Conservation (phyloP, 805 yeast genomes). For the Ogataea pignaliae region DNA sequence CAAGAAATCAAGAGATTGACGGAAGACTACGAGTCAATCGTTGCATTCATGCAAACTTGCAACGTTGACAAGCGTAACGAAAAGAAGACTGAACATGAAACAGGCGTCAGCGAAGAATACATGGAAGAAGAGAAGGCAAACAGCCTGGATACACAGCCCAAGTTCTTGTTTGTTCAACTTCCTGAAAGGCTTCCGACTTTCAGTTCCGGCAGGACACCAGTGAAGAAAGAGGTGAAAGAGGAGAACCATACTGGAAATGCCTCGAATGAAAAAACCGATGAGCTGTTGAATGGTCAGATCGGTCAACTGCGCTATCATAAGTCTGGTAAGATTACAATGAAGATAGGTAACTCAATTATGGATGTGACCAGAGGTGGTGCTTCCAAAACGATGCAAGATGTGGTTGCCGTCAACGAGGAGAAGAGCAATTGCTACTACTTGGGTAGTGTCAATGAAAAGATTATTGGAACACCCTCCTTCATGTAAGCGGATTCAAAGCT, state of each 20-base stretch:
- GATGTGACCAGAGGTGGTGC: constrained; percentile 72
- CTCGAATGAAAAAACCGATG: not conserved
- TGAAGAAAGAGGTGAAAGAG: constrained; percentile 6
- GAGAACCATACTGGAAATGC: not conserved
- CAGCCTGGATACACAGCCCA: constrained; percentile 1
- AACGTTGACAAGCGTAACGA: constrained; percentile 4
- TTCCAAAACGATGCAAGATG: constrained; percentile 67
- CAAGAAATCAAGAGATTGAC: constrained; percentile 32
- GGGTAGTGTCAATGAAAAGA: constrained; percentile 53
- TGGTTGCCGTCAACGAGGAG: constrained; percentile 41
- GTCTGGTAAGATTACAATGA: constrained; percentile 77
- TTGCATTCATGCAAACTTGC: constrained; percentile 13
- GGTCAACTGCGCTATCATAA: constrained; percentile 75
- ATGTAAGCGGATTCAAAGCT: constrained; percentile 1
- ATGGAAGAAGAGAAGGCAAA: constrained; percentile 3
- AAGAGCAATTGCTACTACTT: constrained; percentile 40
- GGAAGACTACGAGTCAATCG: constrained; percentile 37
- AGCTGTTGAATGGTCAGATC: constrained; percentile 46
- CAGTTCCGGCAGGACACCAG: constrained; percentile 6
- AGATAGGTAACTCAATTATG: constrained; percentile 64
- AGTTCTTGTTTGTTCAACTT: constrained; percentile 26
- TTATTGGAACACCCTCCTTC: constrained; percentile 55
- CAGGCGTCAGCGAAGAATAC: constrained; percentile 6
- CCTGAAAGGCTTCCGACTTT: constrained; percentile 27
- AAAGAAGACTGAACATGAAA: constrained; percentile 7